Evolutionary conservation across 805 yeast species (phyloP).

Genomic region (Candida cerambycidarum): DNA sequence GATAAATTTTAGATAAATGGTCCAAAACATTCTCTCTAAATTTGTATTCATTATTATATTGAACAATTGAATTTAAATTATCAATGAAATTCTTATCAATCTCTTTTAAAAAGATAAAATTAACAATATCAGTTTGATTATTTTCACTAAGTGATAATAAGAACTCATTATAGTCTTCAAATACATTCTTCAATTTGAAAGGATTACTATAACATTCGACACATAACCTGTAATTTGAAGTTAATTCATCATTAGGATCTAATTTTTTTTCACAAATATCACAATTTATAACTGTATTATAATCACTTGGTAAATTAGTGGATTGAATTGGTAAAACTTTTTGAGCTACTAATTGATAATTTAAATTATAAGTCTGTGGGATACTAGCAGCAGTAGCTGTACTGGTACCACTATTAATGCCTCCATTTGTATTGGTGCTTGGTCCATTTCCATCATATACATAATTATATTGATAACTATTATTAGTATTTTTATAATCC

Average conservation of each 20-base stretch:
- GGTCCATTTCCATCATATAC: constrained; percentile 9
- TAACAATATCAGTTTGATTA: constrained; percentile 15
- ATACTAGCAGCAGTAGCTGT: constrained; percentile 13
- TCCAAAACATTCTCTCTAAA: constrained; percentile 34
- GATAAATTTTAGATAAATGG: constrained; percentile 33
- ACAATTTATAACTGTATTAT: constrained; percentile 16
- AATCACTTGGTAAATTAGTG: constrained; percentile 12
- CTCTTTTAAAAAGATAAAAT: constrained; percentile 22
- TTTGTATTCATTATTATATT: constrained; percentile 31
- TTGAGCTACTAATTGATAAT: constrained; percentile 18
- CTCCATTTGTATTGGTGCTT: constrained; percentile 2
- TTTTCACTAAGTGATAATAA: constrained; percentile 21
- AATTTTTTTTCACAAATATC: constrained; percentile 27
- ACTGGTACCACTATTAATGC: constrained; percentile 4
- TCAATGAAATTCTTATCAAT: constrained; percentile 21
- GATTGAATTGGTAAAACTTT: constrained; percentile 18
- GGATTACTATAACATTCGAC: constrained; percentile 30
- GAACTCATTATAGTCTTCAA: constrained; percentile 28
- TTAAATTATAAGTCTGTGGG: constrained; percentile 13
- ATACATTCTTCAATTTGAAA: constrained; percentile 24
- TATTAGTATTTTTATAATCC: constrained; percentile 14
- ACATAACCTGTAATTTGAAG: constrained; percentile 29
- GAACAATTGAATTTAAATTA: constrained; percentile 21
- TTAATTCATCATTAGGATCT: constrained; percentile 25
- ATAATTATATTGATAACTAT: constrained; percentile 12